Percentiles rank a stretch among this genome's conserved stretches.
Conservation (phyloP, 2,329 filamentous ascomycete species). For the Stylonectria norvegica region DNA sequence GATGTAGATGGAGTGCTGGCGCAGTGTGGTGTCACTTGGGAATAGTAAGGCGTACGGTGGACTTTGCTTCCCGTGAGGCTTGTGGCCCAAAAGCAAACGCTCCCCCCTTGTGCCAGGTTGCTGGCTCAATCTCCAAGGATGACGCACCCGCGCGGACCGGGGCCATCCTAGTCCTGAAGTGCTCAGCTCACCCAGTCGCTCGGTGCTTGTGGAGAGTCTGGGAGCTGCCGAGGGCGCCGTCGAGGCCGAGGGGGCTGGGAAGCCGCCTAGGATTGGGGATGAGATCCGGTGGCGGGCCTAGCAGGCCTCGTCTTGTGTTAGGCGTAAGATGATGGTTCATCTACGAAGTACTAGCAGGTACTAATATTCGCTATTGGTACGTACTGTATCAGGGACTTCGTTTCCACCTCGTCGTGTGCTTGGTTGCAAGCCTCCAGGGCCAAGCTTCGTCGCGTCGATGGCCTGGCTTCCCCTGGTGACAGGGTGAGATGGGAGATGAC, state of each 20-base stretch:
- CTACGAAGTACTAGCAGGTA: slow-evolving; percentile 7
- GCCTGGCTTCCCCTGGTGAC: too few relatives aligned
- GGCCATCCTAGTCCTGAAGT: slow-evolving; percentile 16
- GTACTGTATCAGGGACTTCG: neutral
- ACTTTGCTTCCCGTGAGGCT: too few relatives aligned
- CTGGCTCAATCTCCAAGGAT: too few relatives aligned
- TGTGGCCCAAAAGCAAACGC: too few relatives aligned
- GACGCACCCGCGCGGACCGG: too few relatives aligned
- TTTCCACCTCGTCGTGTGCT: neutral
- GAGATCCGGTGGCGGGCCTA: slow-evolving; percentile 21
- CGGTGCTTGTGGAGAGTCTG: slow-evolving; percentile 22
- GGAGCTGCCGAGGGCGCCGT: slow-evolving; percentile 5
- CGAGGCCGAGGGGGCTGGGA: slow-evolving; percentile 10
- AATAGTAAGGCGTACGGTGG: too few relatives aligned
- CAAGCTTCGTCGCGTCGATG: too few relatives aligned
- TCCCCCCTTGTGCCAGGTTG: too few relatives aligned
- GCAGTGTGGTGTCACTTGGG: too few relatives aligned
- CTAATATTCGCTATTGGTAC: neutral
- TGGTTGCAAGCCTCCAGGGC: too few relatives aligned
- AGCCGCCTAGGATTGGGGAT: slow-evolving; percentile 16
- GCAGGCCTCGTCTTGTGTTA: too few relatives aligned
- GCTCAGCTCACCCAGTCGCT: slow-evolving; percentile 25
- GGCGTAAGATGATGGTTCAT: slow-evolving; percentile 10
- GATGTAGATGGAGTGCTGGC: too few relatives aligned
- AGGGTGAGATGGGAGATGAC: neutral